A percentile compares a stretch with the other conserved stretches of the same genome.
phyloP scores from a whole-genome alignment of 208 protist species.

The Trypanosoma cruzi region DNA sequence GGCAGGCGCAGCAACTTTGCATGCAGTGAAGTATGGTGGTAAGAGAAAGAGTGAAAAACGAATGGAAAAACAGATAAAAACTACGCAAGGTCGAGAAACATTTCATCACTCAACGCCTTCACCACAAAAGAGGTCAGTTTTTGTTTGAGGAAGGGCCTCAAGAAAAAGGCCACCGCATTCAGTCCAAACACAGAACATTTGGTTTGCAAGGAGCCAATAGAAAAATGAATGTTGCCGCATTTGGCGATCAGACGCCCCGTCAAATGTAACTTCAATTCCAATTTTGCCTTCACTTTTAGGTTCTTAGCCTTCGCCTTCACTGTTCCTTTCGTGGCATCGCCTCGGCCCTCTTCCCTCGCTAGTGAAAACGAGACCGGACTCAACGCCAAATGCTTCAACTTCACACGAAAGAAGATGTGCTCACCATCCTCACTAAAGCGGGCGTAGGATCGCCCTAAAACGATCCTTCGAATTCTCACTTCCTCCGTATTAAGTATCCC shows the following conservation, averaged over 20 bases:
- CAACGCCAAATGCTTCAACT: conserved; percentile 41
- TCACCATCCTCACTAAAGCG: conserved; percentile 43
- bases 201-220: conserved; percentile 28
- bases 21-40: not conserved
- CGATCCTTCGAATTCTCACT: conserved; percentile 34
- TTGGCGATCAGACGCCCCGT: conserved; percentile 20
- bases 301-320: conserved; percentile 27
- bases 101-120: not conserved
- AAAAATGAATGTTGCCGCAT: conserved; percentile 26
- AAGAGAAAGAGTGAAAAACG: not conserved
- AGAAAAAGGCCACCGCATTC: conserved; percentile 44
- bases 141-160: conserved; percentile 45
- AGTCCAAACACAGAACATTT: conserved; percentile 50
- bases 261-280: conserved; percentile 11
- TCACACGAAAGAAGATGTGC: conserved; percentile 35
- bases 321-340: conserved; percentile 6
- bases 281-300: conserved; percentile 23
- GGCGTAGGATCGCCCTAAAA: conserved; percentile 44
- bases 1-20: not conserved
- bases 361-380: conserved; percentile 57
- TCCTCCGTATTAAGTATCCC: conserved; percentile 52
- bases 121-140: conserved; percentile 18
- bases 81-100: conserved; percentile 5
- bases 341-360: not conserved
- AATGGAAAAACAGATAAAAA: not conserved